phyloP scores from a whole-genome alignment of 441 rosid genomes.

The Eugenia klotzschiana region DNA sequence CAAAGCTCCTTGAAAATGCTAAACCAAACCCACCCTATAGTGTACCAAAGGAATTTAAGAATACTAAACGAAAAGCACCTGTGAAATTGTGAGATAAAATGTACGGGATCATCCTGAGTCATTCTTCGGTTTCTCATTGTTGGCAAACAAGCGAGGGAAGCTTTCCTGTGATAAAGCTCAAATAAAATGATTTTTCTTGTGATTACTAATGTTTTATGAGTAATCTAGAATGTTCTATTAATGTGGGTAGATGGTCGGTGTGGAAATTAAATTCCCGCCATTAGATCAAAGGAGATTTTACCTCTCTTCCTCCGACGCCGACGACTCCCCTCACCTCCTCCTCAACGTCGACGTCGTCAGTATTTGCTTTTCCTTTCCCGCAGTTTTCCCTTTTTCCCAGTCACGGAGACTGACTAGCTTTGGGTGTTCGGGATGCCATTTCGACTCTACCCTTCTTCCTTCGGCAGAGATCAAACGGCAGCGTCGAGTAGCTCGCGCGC shows the following conservation, averaged over 20 bases:
- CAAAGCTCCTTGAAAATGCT: too few species aligned
- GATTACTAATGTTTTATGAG: not conserved
- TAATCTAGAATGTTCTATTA: not conserved
- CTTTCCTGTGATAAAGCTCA: too few species aligned
- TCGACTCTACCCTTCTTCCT: not conserved
- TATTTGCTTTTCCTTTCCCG: not conserved
- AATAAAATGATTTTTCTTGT: too few species aligned
- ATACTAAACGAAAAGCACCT: too few species aligned
- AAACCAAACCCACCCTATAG: too few species aligned
- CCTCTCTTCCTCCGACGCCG: conserved; percentile 21
- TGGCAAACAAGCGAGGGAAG: too few species aligned
- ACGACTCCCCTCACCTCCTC: conserved; percentile 34
- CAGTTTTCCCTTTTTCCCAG: not conserved
- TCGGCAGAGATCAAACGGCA: conserved; percentile 49
- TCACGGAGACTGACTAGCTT: not conserved
- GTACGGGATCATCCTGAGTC: too few species aligned
- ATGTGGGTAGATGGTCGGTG: not conserved
- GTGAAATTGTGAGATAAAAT: too few species aligned
- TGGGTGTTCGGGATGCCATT: not conserved
- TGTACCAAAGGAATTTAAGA: too few species aligned
- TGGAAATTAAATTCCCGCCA: not conserved
- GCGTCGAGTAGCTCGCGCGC: conserved; percentile 67
- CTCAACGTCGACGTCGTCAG: conserved; percentile 60
- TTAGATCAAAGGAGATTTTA: not conserved
- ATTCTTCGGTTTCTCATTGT: too few species aligned